A percentile compares a stretch with the other conserved stretches of the same genome.
Evolutionary conservation across 2,329 filamentous ascomycete genomes (phyloP).

Genomic region (Chaetomiaceae sp.): DNA sequence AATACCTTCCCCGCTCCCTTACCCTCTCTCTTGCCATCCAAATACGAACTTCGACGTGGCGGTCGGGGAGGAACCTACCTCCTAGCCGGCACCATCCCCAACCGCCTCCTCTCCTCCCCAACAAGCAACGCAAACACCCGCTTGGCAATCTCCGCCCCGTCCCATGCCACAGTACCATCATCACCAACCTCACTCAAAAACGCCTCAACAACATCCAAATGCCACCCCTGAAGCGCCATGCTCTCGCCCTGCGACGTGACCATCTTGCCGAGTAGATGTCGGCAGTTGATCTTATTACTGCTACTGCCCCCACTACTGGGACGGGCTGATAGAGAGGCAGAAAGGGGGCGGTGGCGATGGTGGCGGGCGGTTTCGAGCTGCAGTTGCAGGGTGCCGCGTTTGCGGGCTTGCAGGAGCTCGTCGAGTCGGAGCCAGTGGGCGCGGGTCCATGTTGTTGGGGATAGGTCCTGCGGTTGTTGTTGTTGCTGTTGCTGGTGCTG

Average conservation of each 20-base stretch:
- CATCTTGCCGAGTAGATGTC: constrained; percentile 43
- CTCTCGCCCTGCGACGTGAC: constrained; percentile 44
- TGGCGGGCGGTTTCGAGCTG: constrained; percentile 24
- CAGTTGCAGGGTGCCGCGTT: constrained; percentile 40
- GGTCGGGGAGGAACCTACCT: too few relatives aligned
- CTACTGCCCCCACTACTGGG: neutral
- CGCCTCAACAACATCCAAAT: constrained; percentile 54
- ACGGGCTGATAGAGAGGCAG: too few relatives aligned
- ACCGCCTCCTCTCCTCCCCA: constrained; percentile 42
- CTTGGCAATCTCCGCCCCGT: constrained; percentile 46
- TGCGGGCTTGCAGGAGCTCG: constrained; percentile 48
- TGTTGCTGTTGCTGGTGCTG: neutral
- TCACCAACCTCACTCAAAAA: constrained; percentile 38
- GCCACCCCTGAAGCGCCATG: constrained; percentile 51
- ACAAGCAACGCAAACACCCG: constrained; percentile 51
- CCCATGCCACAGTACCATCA: constrained; percentile 45
- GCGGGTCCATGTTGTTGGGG: constrained; percentile 39
- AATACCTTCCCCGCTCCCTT: constrained; percentile 25
- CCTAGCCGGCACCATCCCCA: constrained; percentile 22
- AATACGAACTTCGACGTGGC: too few relatives aligned
- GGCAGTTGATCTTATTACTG: constrained; percentile 16
- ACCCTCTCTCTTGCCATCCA: constrained; percentile 21
- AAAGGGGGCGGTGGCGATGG: neutral
- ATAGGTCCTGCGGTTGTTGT: constrained; percentile 1
- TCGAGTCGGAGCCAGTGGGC: constrained; percentile 53